phyloP scores from a whole-genome alignment of 495 filamentous ascomycete species.

The Aspergillus indologenus region DNA sequence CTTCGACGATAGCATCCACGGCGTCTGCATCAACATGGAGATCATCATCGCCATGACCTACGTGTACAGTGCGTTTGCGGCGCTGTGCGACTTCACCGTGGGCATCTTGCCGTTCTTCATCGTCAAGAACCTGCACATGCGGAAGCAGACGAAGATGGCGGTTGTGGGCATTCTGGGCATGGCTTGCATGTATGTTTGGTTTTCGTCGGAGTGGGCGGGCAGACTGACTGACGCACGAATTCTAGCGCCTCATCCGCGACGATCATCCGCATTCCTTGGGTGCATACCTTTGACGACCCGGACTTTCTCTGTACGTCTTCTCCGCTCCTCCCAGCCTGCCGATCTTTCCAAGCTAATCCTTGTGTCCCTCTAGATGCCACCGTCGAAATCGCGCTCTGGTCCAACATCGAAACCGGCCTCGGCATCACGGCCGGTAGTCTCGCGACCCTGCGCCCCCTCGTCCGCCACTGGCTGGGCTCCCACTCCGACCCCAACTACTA shows the following conservation, averaged over 20 bases:
- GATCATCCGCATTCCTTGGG: slow-evolving; percentile 41
- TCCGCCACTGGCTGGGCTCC: slow-evolving; percentile 36
- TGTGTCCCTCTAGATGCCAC: slow-evolving; percentile 30
- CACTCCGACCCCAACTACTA: slow-evolving; percentile 21
- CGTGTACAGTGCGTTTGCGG: slow-evolving; percentile 41
- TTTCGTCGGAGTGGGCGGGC: too few species aligned
- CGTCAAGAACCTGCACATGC: slow-evolving; percentile 38
- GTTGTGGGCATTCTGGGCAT: slow-evolving; percentile 42
- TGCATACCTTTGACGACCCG: slow-evolving; percentile 33
- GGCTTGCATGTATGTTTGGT: slow-evolving; percentile 45
- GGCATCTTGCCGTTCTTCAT: slow-evolving; percentile 40
- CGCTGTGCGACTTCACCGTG: slow-evolving; percentile 41
- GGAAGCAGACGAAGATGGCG: slow-evolving; percentile 34
- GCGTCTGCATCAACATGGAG: slow-evolving; percentile 36
- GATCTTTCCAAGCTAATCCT: neutral
- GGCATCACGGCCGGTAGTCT: slow-evolving; percentile 48
- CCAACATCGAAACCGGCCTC: slow-evolving; percentile 41
- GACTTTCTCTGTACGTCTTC: slow-evolving; percentile 40
- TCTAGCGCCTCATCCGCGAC: slow-evolving; percentile 39
- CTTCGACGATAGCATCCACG: slow-evolving; percentile 28
- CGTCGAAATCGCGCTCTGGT: slow-evolving; percentile 44
- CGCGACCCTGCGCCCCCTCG: slow-evolving; percentile 46
- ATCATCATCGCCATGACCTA: slow-evolving; percentile 41
- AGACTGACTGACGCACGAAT: neutral
- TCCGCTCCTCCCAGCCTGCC: neutral